Base-by-base conservation (phyloP, 257 asterid genomes). In the Primulina tabacum region DNA sequence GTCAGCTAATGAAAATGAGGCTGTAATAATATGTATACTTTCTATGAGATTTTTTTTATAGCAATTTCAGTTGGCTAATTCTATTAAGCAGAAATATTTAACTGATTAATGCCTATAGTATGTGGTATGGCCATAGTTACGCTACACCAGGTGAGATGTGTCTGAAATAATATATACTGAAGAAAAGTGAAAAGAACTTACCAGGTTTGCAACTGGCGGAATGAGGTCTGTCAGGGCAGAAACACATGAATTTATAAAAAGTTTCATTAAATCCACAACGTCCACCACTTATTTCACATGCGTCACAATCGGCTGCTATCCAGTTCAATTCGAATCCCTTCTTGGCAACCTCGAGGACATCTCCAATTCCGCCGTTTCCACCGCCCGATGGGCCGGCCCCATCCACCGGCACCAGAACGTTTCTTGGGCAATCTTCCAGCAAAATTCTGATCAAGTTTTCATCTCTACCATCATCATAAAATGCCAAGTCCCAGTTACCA, bases 151-250 rank as follows among this genome's bases (percentile, higher is more conserved):
- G 6, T 32, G 34, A 32, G 34, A 32, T 32, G 4, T 28, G 4
- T 32, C 34, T 32, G 6, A 32, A 32, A 32, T 32, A 32, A 21
- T 21, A 21, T 21, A 21, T 32, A 32, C 34, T 32, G 4, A n/a
- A 33, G 20, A 20, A 61, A 38, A 50, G 26, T 20, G 14, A 26
- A 52, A 47, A 26, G 9, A 69, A 67, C 83, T 81, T 70, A 89
- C 95, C 69, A 20, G 73, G 67, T 76, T 78, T 77, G 82, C 95
- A 87, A 10, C 75, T 37, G 21, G 5, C 62, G 4, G 75, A 14
- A 82, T 88, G 92, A 62, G 87, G 86, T 35, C 91, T 81, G 21
- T 83, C 87, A 4, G 87, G 71, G 72, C 95, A 88, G 60, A 72
- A 88, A 73, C 96, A 90, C 77, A 38, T 5, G 16, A 86, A 83